Evolutionary conservation across 805 yeast species (phyloP), one percentile per base, ranked within the genome.

Genomic region (Yarrowia alimentaria): DNA sequence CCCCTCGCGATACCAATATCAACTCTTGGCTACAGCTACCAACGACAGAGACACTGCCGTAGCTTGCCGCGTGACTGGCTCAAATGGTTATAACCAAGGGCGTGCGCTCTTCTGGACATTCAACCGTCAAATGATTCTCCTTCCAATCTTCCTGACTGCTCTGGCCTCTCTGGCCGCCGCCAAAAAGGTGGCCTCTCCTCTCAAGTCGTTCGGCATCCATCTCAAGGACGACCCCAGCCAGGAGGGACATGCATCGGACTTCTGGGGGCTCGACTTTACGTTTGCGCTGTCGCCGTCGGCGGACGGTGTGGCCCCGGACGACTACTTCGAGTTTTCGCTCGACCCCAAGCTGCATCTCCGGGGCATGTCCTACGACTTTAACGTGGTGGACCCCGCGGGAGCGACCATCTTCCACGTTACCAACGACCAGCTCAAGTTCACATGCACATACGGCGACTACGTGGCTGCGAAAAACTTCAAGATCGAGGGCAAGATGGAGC

Each of bases 371-470:
- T 14, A 16, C 10, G 29, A 21, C 14, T 34, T 34, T 8, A 12
- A 34, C 14, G 28, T 22, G 9, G 29, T 34, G 4, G 40, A 34
- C 29, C 19, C n/a, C 5, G 17, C 12, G 2, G 29, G 40, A 9
- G 40, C 8, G 6, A 4, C 11, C 16, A 24, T 35, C 16, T 16
- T 35, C 11, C 11, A n/a, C 11, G 11, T 16, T 17, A 6, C 21
- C 10, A 35, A 35, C 43, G 14, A 12, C 4, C 29, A n/a, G 18
- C 20, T 22, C 30, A 24, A 19, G 11, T 35, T 35, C 30, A 16
- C 21, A 7, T 22, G 43, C 16, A 17, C 30, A 4, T 35, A 35
- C 43, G 24, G 29, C 12, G 43, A 35, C 30, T 35, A 35, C n/a
- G 30, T 35, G 14, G 10, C 21, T 12, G 21, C 12, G 3, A 24